Evolutionary conservation across 2,329 filamentous ascomycete species (phyloP).

Genomic region (Penicillium brasilianum): DNA sequence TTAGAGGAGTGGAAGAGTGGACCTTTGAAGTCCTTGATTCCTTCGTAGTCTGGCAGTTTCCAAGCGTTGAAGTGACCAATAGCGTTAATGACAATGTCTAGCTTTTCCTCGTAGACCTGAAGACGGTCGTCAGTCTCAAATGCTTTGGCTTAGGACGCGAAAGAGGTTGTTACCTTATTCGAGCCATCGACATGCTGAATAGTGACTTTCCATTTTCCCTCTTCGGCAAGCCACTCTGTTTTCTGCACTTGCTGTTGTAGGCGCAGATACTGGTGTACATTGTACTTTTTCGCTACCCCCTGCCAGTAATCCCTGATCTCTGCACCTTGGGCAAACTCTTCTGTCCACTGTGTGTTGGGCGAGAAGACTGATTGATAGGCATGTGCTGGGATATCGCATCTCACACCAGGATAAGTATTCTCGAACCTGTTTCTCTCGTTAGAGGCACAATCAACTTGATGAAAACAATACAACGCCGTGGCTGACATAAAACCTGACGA

Average conservation of each 20-base stretch:
- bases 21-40: constrained; percentile 61
- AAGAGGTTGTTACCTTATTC: constrained; percentile 24
- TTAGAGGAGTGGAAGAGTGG: constrained; percentile 64
- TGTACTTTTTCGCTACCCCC: constrained; percentile 64
- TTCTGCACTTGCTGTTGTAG: constrained; percentile 62
- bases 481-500: background rate
- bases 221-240: constrained; percentile 60
- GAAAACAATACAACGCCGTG: background rate
- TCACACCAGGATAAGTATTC: constrained; percentile 65
- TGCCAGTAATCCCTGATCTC: constrained; percentile 74
- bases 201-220: constrained; percentile 62
- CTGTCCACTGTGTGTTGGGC: constrained; percentile 71
- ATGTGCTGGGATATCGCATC: constrained; percentile 72
- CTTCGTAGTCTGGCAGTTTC: constrained; percentile 66
- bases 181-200: constrained; percentile 42
- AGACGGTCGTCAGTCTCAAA: constrained; percentile 24
- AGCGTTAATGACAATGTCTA: constrained; percentile 67
- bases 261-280: constrained; percentile 64
- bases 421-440: constrained; percentile 39
- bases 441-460: background rate
- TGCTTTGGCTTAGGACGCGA: background rate
- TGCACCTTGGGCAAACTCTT: constrained; percentile 68
- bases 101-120: constrained; percentile 52
- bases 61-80: constrained; percentile 70
- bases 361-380: constrained; percentile 72